Evolutionary conservation across 805 yeast genomes (phyloP), one percentile per base, ranked within the genome.

Genomic region (Teunomyces gatunensis): DNA sequence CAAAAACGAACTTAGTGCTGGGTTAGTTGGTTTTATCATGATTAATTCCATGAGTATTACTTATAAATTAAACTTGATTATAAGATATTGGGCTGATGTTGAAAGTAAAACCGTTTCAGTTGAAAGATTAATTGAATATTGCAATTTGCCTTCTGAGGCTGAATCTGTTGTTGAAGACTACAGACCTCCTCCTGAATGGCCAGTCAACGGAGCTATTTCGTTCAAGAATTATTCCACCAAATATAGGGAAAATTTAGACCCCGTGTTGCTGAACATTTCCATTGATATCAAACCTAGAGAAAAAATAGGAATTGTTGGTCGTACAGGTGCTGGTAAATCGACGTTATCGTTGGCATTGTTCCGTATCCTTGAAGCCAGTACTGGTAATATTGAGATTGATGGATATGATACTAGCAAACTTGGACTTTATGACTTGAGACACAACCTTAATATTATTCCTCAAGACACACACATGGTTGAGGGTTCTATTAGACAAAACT

Each of bases 1-100:
- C 5, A 45, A 42, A 3, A 53, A 44, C 23, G 60, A 60, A 7
- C 53, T 69, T 13, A 59, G 58, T 44, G 67, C 73, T 7, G 69
- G 68, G 34, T 53, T 67, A 52, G 62, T 67, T 21, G 75, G 75
- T 35, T 69, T 71, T 54, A 54, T 68, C 20, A 65, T 71, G 71
- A 61, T 66, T 7, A 63, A 68, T 48, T 63, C 69, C 3, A 58
- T 71, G 47, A 59, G 60, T 25, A 59, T 68, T 33, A 67, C 74
- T 4, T 47, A 50, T 29, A 53, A 61, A 6, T 59, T 71, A 47
- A 62, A 67, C 47, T 61, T 62, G 4, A 58, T 69, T 35, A 61
- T 69, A 18, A 56, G 71, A 47, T 51, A 52, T 36, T 67, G 70
- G 66, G 67, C 73, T 1, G 69, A 65, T 27, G 54, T 68, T 23